phyloP scores from a whole-genome alignment of 345 rosid species.

The Dimocarpus longan region DNA sequence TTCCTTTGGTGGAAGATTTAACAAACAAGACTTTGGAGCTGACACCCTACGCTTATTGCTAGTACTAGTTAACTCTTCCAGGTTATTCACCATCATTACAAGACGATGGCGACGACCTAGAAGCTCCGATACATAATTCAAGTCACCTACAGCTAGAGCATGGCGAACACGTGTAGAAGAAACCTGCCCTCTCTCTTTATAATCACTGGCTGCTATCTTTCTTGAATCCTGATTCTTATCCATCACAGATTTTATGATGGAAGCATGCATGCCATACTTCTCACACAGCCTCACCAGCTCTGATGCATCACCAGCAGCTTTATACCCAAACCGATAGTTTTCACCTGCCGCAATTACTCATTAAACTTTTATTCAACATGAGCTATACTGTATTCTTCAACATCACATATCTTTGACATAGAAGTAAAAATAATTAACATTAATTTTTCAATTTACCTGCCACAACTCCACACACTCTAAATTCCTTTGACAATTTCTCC shows the following conservation, averaged over 20 bases:
- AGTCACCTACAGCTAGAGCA: conserved; percentile 79
- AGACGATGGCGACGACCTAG: conserved; percentile 86
- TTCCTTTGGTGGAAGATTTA: conserved; percentile 77
- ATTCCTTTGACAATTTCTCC: conserved; percentile 83
- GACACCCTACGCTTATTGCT: conserved; percentile 41
- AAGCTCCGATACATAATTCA: conserved; percentile 78
- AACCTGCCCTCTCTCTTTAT: conserved; percentile 87
- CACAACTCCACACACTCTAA: conserved; percentile 77
- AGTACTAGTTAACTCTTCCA: conserved; percentile 25
- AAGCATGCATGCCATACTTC: conserved; percentile 67
- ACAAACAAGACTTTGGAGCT: conserved; percentile 53
- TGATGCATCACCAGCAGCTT: conserved; percentile 84
- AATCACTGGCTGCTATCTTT: conserved; percentile 39
- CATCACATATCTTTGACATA: background rate
- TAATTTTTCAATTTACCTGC: conserved; percentile 55
- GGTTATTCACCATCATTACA: conserved; percentile 46
- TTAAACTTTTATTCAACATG: conserved; percentile 12
- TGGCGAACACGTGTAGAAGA: conserved; percentile 94
- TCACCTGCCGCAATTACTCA: conserved; percentile 53
- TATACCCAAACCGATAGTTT: conserved; percentile 90
- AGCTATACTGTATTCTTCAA: background rate
- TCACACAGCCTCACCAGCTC: conserved; percentile 70
- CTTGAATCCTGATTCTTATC: conserved; percentile 63
- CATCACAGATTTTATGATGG: conserved; percentile 83
- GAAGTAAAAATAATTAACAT: background rate